Evolutionary conservation across 1,139 yeast genomes (phyloP).

Genomic region (Pichia sp.): DNA sequence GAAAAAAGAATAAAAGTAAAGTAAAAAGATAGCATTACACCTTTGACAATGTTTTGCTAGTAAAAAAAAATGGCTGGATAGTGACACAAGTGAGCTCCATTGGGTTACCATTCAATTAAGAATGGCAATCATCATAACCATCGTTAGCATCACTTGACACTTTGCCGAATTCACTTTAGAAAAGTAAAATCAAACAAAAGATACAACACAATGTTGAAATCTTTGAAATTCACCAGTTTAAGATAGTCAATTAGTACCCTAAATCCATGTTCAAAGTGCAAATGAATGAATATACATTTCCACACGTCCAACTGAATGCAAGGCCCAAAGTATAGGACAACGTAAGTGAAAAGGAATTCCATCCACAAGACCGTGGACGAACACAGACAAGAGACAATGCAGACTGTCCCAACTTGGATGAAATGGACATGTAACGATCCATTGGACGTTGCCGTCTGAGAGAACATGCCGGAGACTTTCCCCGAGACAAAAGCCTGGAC

Average conservation of each 20-base stretch:
- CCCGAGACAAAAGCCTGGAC: constrained; percentile 19
- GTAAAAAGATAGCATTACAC: constrained; percentile 14
- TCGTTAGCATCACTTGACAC: constrained; percentile 18
- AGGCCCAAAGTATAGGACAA: constrained; percentile 3
- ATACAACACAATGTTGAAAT: not conserved
- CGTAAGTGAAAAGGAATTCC: not conserved
- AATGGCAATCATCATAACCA: constrained; percentile 24
- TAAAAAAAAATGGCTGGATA: constrained; percentile 9
- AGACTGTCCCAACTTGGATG: not conserved
- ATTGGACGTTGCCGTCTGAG: constrained; percentile 25
- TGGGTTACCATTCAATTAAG: constrained; percentile 19
- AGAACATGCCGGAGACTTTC: constrained; percentile 26
- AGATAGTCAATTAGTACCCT: too few species aligned
- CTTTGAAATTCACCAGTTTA: not conserved
- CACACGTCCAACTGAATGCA: constrained; percentile 2
- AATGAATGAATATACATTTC: too few species aligned
- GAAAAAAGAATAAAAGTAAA: not conserved
- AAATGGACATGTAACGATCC: constrained; percentile 16
- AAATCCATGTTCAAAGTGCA: too few species aligned
- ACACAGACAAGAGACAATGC: too few species aligned
- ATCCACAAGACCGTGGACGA: not conserved
- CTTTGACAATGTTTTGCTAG: constrained; percentile 20
- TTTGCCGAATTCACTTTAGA: constrained; percentile 21
- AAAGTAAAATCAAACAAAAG: constrained; percentile 12
- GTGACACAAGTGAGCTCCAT: constrained; percentile 26